Evolutionary conservation across 2,329 filamentous ascomycete genomes (phyloP), one percentile per base, ranked within the genome.

Genomic region (Cercospora brassicicola): DNA sequence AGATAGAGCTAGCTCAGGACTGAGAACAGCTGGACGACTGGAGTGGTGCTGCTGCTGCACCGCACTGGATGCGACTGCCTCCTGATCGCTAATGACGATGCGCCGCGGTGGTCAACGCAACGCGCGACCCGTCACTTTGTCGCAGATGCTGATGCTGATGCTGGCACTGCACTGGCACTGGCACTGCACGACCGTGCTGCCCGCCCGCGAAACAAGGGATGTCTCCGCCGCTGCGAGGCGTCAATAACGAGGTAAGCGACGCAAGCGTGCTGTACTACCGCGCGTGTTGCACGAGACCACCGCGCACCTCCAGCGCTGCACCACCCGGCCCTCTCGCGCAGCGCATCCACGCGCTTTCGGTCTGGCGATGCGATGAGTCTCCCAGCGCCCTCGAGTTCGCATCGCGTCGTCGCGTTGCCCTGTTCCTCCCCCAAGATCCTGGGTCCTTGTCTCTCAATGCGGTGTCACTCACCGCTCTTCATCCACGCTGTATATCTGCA

Each of bases 391-490:
- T 31, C 53, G 13, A n/a, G 53, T 33, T 57, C 53, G 26, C 26
- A 28, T 56, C 53, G 23, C 23, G 15, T 57, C 13, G 51, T 31
- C 60, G 26, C 51, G 62, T 23, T 56, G 62, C 62, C 62, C 62
- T 45, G 62, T 36, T 28, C 62, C 20, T 42, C 31, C n/a, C n/a
- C 23, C 39, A 42, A 62, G 57, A 60, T 48, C 63, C 63, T 53
- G 67, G 64, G 63, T 62, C 67, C 61, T 61, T 62, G 66, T 67
- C 66, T 18, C 51, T 65, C 66, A 61, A 45, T 61, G 67, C 67
- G 63, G 67, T 68, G 67, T 62, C 67, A 68, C 67, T 64, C 63
- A 68, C 67, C 67, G 67, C 67, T 66, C 51, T 65, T 65, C 62
- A 60, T 26, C 39, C 45, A 36, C 39, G 13, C 51, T 26, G 36